Conservation (phyloP, 768 basidiomycete species). For the Mycena latifolia region DNA sequence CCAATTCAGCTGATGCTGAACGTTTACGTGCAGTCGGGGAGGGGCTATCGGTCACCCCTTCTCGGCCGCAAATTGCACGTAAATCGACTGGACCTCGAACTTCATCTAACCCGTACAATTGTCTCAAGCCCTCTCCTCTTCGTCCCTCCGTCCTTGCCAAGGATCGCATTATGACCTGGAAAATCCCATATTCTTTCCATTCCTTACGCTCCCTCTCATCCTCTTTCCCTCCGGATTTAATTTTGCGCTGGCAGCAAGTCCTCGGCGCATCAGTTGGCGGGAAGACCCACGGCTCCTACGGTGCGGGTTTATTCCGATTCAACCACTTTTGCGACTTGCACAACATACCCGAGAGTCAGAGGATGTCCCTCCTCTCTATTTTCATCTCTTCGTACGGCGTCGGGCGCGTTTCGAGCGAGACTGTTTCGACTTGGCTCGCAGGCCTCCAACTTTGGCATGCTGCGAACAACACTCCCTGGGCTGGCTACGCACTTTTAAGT, state of each 20-base stretch:
- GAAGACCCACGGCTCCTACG: background rate
- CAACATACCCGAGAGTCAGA: background rate
- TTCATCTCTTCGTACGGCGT: background rate
- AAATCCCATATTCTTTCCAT: background rate
- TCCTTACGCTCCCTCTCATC: background rate
- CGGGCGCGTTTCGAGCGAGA: background rate
- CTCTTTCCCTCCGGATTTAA: background rate
- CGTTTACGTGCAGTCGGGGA: constrained; percentile 9
- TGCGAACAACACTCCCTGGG: background rate
- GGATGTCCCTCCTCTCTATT: background rate
- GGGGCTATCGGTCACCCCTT: constrained; percentile 17
- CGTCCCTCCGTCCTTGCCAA: background rate
- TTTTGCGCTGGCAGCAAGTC: background rate
- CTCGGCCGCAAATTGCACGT: constrained; percentile 21
- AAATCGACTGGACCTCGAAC: constrained; percentile 17
- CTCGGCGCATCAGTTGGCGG: background rate
- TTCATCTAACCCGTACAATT: constrained; percentile 13
- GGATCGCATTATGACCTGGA: background rate
- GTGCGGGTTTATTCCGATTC: background rate
- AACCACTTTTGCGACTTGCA: constrained; percentile 10
- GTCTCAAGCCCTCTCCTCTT: background rate
- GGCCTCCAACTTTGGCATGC: background rate
- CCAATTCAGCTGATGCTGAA: constrained; percentile 16
- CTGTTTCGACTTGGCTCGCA: background rate
- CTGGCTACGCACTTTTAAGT: background rate